These are phyloP conservation scores for Naegleria lovaniensis DNA, from an alignment of 208 protist genomes.

Conservation along the genomic window DNA sequence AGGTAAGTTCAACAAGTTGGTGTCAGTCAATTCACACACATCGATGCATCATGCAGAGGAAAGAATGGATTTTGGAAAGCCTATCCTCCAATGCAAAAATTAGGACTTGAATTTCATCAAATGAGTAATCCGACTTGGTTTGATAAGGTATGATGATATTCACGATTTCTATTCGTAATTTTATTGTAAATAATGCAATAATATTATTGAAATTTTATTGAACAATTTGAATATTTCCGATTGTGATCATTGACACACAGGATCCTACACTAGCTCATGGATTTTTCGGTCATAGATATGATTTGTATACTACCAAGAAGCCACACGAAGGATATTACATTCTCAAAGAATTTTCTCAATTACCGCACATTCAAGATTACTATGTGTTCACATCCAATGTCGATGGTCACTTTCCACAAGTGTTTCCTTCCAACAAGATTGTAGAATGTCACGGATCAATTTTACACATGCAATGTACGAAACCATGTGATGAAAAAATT, in stretches of 20 bases:
- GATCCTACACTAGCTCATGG: constrained; percentile 20
- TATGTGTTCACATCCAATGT: constrained; percentile 27
- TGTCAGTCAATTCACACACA: too few relatives aligned
- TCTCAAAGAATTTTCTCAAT: neutral
- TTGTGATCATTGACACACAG: neutral
- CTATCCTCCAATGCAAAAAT: constrained; percentile 1
- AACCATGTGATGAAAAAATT: neutral
- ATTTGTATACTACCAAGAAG: neutral
- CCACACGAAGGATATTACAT: constrained; percentile 25
- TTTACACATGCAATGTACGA: neutral
- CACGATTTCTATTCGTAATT: too few relatives aligned
- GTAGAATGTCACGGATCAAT: neutral
- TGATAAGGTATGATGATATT: neutral
- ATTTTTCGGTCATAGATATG: constrained; percentile 2
- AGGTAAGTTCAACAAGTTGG: neutral
- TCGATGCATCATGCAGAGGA: too few relatives aligned
- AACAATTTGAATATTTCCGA: neutral
- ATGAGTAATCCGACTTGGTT: constrained; percentile 19
- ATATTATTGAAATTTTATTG: neutral
- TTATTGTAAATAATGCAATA: neutral
- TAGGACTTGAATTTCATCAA: neutral
- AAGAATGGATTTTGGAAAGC: constrained; percentile 18
- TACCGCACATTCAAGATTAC: neutral
- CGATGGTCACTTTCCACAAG: constrained; percentile 16
- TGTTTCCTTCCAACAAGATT: neutral